Evolutionary conservation across 352 stramenopile species (phyloP).

Genomic region (Globisporangium yorkense): DNA sequence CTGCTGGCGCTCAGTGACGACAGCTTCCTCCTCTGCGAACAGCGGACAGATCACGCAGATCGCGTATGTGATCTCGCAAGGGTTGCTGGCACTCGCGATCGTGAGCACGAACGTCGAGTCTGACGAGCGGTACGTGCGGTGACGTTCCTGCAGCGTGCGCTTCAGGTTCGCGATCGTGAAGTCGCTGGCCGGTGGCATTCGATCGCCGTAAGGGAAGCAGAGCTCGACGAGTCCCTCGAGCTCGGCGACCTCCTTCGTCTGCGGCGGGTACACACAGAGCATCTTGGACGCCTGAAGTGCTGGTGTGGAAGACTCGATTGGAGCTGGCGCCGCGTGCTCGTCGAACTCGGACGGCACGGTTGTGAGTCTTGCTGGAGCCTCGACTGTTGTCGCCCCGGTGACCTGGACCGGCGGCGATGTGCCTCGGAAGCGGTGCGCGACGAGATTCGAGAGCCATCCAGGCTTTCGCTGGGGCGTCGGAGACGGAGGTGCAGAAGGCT

Average conservation of each 20-base stretch:
- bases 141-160: constrained; percentile 56
- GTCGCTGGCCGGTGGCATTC: constrained; percentile 30
- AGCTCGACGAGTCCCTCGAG: constrained; percentile 65
- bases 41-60: constrained; percentile 63
- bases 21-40: constrained; percentile 36
- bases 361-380: not conserved
- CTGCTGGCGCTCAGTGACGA: not conserved
- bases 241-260: constrained; percentile 36
- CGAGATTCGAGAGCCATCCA: constrained; percentile 29
- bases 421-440: constrained; percentile 23
- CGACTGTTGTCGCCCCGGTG: not conserved
- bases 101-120: constrained; percentile 75
- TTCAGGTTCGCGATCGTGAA: constrained; percentile 51
- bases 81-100: constrained; percentile 40
- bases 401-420: constrained; percentile 7
- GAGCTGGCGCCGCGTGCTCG: not conserved
- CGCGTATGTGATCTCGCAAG: constrained; percentile 56
- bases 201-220: constrained; percentile 68
- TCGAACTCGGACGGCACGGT: not conserved
- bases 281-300: constrained; percentile 30
- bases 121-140: constrained; percentile 53
- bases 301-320: not conserved
- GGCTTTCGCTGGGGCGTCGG: constrained; percentile 14
- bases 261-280: constrained; percentile 40
- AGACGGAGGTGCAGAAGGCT: constrained; percentile 4